Conservation (phyloP, 495 filamentous ascomycete genomes). For the Clohesyomyces aquaticus region DNA sequence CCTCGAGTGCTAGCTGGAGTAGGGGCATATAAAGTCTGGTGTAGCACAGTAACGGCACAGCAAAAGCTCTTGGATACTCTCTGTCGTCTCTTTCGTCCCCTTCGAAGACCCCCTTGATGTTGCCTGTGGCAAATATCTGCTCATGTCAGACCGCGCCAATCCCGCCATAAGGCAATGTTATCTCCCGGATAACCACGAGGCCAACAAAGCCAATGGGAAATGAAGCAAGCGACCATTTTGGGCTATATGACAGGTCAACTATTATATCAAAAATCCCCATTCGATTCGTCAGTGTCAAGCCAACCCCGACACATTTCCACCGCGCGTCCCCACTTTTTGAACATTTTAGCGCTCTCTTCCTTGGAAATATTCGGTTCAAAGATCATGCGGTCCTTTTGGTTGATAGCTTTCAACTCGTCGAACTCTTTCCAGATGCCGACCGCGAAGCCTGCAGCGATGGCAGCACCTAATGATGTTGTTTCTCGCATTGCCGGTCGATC, state of each 20-base stretch:
- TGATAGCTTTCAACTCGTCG: slow-evolving; percentile 77
- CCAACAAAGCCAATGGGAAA: slow-evolving; percentile 21
- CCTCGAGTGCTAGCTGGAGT: background rate
- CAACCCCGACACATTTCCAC: slow-evolving; percentile 91
- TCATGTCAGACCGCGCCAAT: slow-evolving; percentile 9
- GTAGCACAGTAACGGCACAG: background rate
- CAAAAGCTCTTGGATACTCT: background rate
- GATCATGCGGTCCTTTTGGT: slow-evolving; percentile 70
- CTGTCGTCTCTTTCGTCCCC: slow-evolving; percentile 3
- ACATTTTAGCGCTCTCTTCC: slow-evolving; percentile 68
- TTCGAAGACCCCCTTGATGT: background rate
- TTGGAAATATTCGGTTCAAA: slow-evolving; percentile 70
- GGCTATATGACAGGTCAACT: slow-evolving; percentile 37
- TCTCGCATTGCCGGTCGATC: slow-evolving; percentile 91
- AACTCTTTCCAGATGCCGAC: slow-evolving; percentile 80
- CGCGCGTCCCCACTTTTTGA: slow-evolving; percentile 79
- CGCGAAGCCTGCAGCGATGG: slow-evolving; percentile 90
- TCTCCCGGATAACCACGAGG: slow-evolving; percentile 1
- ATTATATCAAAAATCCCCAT: slow-evolving; percentile 44
- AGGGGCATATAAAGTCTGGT: background rate
- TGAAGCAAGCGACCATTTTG: slow-evolving; percentile 23
- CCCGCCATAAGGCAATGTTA: slow-evolving; percentile 6
- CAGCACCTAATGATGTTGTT: slow-evolving; percentile 90
- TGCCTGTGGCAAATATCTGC: slow-evolving; percentile 5
- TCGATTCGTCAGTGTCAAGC: slow-evolving; percentile 58